Evolutionary conservation across 192 early-diverging fungal genomes (phyloP).

Genomic region (Coemansia sp.): DNA sequence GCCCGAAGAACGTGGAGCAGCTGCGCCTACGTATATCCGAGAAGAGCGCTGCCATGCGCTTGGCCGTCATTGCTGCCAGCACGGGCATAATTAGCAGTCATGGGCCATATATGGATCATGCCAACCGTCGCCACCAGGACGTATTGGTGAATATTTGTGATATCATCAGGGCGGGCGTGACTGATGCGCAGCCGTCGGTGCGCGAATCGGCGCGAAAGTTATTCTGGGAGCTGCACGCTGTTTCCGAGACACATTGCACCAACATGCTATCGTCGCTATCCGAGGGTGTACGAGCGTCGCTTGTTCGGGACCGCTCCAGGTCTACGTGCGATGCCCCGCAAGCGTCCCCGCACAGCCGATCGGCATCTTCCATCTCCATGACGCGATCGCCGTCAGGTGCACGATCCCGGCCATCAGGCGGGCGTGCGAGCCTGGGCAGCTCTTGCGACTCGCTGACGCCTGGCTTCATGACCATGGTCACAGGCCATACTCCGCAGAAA

Average conservation of each 20-base stretch:
- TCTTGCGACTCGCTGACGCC: conserved; percentile 8
- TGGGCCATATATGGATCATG: conserved; percentile 9
- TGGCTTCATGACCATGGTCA: conserved; percentile 25
- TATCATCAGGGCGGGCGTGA: conserved; percentile 11
- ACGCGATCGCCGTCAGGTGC: conserved; percentile 10
- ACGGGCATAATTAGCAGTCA: conserved; percentile 24
- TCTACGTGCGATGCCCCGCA: conserved; percentile 7
- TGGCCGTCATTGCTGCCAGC: conserved; percentile 27
- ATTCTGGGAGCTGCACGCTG: conserved; percentile 36
- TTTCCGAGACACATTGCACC: conserved; percentile 14
- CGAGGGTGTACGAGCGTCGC: conserved; percentile 7
- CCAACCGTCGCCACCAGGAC: conserved; percentile 26
- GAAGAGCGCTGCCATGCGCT: conserved; percentile 35
- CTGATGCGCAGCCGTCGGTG: conserved; percentile 37
- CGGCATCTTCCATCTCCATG: conserved; percentile 13
- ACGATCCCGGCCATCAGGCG: conserved; percentile 1
- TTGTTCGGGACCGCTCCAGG: conserved; percentile 22
- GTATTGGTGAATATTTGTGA: conserved; percentile 9
- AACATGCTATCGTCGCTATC: conserved; percentile 15
- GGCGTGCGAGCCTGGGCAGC: conserved; percentile 24
- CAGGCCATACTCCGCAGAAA: conserved; percentile 16
- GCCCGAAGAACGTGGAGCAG: conserved; percentile 22
- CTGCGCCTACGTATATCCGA: conserved; percentile 30
- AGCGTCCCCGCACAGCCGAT: background rate
- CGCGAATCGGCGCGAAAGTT: conserved; percentile 36